Conservation (phyloP, 2,329 filamentous ascomycete genomes). For the Rutstroemia sp. region DNA sequence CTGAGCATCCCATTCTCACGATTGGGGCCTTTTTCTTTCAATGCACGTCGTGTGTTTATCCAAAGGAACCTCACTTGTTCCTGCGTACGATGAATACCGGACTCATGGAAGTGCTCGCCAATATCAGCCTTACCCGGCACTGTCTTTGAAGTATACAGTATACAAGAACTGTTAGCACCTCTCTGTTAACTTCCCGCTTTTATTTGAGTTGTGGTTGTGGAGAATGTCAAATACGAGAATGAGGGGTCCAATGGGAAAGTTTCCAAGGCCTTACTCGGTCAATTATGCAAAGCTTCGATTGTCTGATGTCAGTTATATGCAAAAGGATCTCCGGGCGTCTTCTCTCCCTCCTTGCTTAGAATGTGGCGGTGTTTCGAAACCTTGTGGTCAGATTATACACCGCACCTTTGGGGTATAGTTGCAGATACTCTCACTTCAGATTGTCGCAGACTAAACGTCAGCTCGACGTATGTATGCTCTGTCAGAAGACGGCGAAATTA, state of each 20-base stretch:
- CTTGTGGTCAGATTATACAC: not conserved
- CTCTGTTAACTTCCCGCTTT: not conserved
- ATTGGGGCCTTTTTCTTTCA: not conserved
- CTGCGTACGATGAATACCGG: conserved; percentile 3
- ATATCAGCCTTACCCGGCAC: conserved; percentile 8
- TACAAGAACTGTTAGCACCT: not conserved
- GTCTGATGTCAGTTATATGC: conserved; percentile 1
- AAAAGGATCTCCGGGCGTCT: conserved; percentile 1
- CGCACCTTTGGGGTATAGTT: not conserved
- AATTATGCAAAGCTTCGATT: conserved; percentile 7
- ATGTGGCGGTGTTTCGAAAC: conserved; percentile 2
- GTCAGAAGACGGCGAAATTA: not conserved
- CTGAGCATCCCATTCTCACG: not conserved
- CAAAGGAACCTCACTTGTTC: conserved; percentile 2
- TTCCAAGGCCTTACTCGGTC: not conserved
- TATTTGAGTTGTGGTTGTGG: too few relatives aligned
- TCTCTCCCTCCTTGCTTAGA: not conserved
- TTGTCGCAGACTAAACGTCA: too few relatives aligned
- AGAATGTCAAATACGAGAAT: not conserved
- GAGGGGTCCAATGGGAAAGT: not conserved
- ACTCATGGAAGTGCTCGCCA: conserved; percentile 1
- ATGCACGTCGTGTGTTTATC: not conserved
- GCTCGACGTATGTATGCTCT: not conserved
- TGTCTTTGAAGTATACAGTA: not conserved
- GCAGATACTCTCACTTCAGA: not conserved